phyloP scores from a whole-genome alignment of 2,329 filamentous ascomycete genomes.

The Blastomyces silverae region DNA sequence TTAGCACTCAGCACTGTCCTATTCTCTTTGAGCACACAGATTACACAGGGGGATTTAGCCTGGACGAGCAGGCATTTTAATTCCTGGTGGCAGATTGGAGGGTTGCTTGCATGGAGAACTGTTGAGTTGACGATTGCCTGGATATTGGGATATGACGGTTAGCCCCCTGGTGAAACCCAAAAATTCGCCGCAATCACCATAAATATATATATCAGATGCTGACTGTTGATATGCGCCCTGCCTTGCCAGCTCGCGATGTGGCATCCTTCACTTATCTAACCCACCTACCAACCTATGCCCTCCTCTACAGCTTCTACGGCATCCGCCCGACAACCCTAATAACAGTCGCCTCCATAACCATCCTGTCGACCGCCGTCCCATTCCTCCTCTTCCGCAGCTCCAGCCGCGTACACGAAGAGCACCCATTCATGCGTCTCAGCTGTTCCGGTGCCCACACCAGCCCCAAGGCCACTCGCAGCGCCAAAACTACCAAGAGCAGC shows the following conservation, averaged over 20 bases:
- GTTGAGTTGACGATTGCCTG: conserved; percentile 66
- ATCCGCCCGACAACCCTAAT: conserved; percentile 57
- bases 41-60: conserved; percentile 60
- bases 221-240: neutral
- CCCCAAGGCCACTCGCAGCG: conserved; percentile 37
- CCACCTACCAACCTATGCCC: conserved; percentile 67
- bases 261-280: conserved; percentile 61
- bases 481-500: conserved; percentile 16
- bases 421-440: neutral
- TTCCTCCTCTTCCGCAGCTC: conserved; percentile 67
- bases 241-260: conserved; percentile 54
- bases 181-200: neutral
- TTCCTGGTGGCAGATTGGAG: conserved; percentile 55
- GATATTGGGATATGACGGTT: conserved; percentile 62
- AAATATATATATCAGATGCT: neutral
- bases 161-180: conserved; percentile 17
- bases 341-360: conserved; percentile 59
- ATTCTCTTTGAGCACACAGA: conserved; percentile 55
- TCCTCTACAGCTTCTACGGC: conserved; percentile 71
- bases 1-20: conserved; percentile 58
- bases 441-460: conserved; percentile 43
- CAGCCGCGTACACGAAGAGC: conserved; percentile 42
- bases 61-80: conserved; percentile 58
- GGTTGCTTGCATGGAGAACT: conserved; percentile 51
- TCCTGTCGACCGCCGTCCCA: conserved; percentile 62